Evolutionary conservation across 441 rosid genomes (phyloP).

Genomic region (Aquilaria agallochum): DNA sequence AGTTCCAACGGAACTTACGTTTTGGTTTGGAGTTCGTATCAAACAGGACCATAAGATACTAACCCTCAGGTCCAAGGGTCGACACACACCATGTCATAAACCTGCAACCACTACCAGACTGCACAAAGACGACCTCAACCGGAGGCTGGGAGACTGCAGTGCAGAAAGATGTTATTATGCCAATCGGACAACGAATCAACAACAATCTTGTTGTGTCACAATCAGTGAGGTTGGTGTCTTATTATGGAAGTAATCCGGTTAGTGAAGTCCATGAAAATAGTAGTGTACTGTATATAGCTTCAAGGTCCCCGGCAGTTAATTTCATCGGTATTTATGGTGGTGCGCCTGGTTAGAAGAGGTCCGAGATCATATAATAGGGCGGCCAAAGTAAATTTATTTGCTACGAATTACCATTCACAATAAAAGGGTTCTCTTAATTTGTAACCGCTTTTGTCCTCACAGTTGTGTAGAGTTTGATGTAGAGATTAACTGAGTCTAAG

Average conservation of each 20-base stretch:
- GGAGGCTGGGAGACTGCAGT: slow-evolving; percentile 9
- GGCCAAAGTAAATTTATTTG: no score
- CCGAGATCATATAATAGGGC: no score
- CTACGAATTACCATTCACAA: no score
- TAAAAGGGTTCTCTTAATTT: no score
- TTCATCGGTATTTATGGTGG: slow-evolving; percentile 2
- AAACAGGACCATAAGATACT: slow-evolving; percentile 1
- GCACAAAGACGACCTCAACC: not conserved
- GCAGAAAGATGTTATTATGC: not conserved
- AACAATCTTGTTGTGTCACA: not conserved
- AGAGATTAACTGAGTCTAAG: no score
- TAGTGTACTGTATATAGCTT: slow-evolving; percentile 1
- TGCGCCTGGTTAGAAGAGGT: no score
- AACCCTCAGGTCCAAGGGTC: slow-evolving; percentile 11
- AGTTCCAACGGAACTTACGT: not conserved
- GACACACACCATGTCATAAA: not conserved
- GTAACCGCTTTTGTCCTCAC: no score
- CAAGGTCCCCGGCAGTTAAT: not conserved
- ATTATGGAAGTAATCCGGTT: slow-evolving; percentile 5
- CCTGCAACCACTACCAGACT: not conserved
- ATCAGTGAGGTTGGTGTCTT: not conserved
- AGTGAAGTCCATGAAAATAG: slow-evolving; percentile 11
- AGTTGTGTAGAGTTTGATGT: no score
- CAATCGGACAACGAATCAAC: not conserved
- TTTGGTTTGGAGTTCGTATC: not conserved